Evolutionary conservation across 2,329 filamentous ascomycete genomes (phyloP), one percentile per base, ranked within the genome.

Genomic region (Apiospora marii): DNA sequence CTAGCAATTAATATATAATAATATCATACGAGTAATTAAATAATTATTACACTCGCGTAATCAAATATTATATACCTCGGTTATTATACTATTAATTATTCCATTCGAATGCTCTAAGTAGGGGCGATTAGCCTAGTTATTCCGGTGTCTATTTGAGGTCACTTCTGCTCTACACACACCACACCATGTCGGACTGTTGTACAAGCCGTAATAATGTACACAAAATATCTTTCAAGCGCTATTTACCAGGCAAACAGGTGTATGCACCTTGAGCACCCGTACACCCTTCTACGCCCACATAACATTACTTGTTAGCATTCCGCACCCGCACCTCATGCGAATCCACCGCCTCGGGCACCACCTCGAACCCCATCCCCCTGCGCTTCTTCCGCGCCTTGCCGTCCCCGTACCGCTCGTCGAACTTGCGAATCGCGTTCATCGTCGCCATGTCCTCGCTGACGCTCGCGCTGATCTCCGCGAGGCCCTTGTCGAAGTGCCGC

Each of bases 331-430:
- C 87, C 73, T 86, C 86, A 64, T 86, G 83, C 1, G 83, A 80
- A 73, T 85, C 85, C 2, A 77, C 76, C 30, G 77, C 79, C 22
- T 81, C 84, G 0, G 81, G 78, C 4, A 84, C 78, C 2, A 88
- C 83, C 69, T 85, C 89, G 78, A 93, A 93, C 0, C 91, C 91
- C 83, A 92, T 89, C 8, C 80, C 82, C 73, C 84, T 84, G 71
- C 82, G 82, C 78, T 84, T 90, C 82, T 90, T 88, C 76, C 89
- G 89, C 1, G 88, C 90, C 79, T 90, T 92, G 48, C 92, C 89
- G 80, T 98, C 95, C 37, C 96, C 96, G 81, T 95, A 99, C 81
- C 96, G 93, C 83, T 98, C 94, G 80, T 99, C 96, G 79, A 98
- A 99, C 83, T 97, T 97, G 77, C 94, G 90, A 78, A 99, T 98